Conservation (phyloP, 163 green algal genomes). For the Trebouxiophyceae sp. region DNA sequence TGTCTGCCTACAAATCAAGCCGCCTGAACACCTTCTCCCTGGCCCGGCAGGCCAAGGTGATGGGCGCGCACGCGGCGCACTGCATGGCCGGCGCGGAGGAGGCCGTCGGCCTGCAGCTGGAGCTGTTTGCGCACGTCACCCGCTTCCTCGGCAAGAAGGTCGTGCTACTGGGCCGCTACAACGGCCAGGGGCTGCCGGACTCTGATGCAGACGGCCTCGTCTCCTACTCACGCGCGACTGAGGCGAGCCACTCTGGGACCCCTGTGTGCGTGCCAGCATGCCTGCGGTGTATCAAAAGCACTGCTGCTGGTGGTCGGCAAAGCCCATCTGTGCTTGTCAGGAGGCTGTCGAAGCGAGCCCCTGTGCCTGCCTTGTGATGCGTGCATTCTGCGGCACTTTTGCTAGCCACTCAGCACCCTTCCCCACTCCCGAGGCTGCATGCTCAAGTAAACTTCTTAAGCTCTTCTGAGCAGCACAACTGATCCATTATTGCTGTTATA, state of each 20-base stretch:
- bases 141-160: constrained; percentile 73
- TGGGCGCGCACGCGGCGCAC: constrained; percentile 61
- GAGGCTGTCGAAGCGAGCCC: no score
- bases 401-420: no score
- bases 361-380: no score
- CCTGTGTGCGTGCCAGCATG: neutral
- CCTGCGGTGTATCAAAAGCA: neutral
- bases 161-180: constrained; percentile 84
- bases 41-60: constrained; percentile 52
- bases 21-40: no score
- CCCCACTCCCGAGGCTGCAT: no score
- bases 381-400: no score
- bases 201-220: constrained; percentile 32
- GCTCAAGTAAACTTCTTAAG: no score
- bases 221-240: constrained; percentile 42
- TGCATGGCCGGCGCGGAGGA: constrained; percentile 57
- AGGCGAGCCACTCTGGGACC: constrained; percentile 19
- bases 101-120: constrained; percentile 47
- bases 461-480: no score
- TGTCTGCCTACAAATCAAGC: no score
- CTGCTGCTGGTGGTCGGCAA: no score
- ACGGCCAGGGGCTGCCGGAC: constrained; percentile 61
- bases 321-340: no score
- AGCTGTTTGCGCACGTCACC: constrained; percentile 86
- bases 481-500: no score